A percentile compares a stretch with the other conserved stretches of the same genome.
Conservation (phyloP, 2,329 filamentous ascomycete genomes). For the Colletotrichum trifolii region DNA sequence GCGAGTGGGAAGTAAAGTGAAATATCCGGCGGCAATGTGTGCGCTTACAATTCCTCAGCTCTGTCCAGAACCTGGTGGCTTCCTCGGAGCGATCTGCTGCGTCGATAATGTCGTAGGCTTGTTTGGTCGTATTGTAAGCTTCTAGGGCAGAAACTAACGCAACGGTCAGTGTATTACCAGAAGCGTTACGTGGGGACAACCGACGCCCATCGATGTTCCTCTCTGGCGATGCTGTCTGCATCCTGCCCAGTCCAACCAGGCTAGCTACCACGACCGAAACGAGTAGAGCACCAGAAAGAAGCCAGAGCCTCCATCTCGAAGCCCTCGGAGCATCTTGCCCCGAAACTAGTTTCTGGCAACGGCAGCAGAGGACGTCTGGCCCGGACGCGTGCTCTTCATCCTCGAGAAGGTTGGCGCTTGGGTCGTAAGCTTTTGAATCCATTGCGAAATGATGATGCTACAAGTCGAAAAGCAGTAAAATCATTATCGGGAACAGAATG, state of each 20-base stretch:
- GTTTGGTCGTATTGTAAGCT: not conserved
- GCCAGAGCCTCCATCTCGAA: no score
- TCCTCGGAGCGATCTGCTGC: constrained; percentile 2
- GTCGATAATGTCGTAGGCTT: not conserved
- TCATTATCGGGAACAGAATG: no score
- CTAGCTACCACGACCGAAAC: no score
- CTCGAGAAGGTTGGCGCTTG: not conserved
- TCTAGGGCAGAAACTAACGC: not conserved
- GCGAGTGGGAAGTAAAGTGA: no score
- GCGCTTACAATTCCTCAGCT: not conserved
- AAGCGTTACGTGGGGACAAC: no score
- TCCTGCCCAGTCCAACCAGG: no score
- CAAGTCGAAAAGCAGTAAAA: no score
- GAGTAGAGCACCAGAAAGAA: no score
- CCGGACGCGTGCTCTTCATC: not conserved
- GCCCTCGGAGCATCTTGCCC: no score
- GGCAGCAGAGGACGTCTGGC: not conserved
- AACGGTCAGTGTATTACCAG: not conserved
- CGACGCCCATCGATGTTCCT: no score
- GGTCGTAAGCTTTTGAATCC: not conserved
- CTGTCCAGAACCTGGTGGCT: not conserved
- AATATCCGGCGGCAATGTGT: no score
- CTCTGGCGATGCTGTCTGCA: no score
- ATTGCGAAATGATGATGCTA: not conserved
- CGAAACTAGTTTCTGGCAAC: not conserved